These are phyloP conservation scores for Coemansia reversa DNA, from an alignment of 192 early-diverging fungal genomes.

Conservation along the genomic window DNA sequence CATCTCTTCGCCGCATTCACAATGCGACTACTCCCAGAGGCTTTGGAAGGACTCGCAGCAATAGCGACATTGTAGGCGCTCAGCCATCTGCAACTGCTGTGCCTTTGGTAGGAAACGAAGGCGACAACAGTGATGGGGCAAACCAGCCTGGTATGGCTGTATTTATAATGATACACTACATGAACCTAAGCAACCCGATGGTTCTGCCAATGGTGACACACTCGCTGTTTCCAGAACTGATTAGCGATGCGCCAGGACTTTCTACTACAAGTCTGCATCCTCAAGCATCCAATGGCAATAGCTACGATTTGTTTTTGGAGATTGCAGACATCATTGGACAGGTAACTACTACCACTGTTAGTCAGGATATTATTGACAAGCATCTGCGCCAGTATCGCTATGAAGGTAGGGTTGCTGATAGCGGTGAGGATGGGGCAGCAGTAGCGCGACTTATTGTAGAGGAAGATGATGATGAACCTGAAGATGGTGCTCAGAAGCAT, in stretches of 20 bases:
- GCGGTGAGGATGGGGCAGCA: not conserved
- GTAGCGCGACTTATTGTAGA: conserved; percentile 14
- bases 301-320: conserved; percentile 50
- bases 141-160: conserved; percentile 30
- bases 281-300: conserved; percentile 9
- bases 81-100: conserved; percentile 7
- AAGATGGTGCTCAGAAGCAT: not conserved
- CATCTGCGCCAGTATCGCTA: conserved; percentile 25
- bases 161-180: conserved; percentile 42
- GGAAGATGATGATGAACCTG: not conserved
- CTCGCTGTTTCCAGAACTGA: conserved; percentile 39
- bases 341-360: conserved; percentile 27
- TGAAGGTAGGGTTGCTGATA: conserved; percentile 3
- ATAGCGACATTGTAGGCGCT: not conserved
- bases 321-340: conserved; percentile 46
- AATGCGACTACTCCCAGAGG: conserved; percentile 1
- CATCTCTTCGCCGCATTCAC: conserved; percentile 13
- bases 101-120: not conserved
- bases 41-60: not conserved
- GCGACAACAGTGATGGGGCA: conserved; percentile 1
- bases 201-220: conserved; percentile 38
- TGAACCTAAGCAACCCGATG: conserved; percentile 38
- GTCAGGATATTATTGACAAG: conserved; percentile 44
- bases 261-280: not conserved
- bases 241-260: not conserved